phyloP scores from a whole-genome alignment of 352 stramenopile species.

The Plasmopara muralis region DNA sequence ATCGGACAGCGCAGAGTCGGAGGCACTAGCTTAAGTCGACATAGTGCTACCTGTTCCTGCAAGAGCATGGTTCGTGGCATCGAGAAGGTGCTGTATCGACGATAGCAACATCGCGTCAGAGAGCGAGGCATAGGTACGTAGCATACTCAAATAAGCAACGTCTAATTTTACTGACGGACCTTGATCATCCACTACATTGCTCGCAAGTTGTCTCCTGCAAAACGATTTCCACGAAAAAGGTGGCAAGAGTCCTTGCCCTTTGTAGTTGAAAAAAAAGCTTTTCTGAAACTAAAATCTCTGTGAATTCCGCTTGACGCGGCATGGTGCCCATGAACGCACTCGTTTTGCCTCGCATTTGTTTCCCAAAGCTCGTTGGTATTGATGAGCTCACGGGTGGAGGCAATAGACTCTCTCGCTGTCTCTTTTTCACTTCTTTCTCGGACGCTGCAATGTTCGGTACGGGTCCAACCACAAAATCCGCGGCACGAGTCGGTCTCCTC shows the following conservation, averaged over 20 bases:
- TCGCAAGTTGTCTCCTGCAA: conserved; percentile 1
- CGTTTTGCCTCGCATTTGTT: conserved; percentile 29
- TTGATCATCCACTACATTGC: conserved; percentile 7
- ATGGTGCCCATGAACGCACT: conserved; percentile 56
- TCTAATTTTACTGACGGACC: neutral
- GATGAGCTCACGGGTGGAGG: conserved; percentile 9
- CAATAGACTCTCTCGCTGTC: neutral
- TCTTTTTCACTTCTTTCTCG: conserved; percentile 4
- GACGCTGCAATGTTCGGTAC: conserved; percentile 10
- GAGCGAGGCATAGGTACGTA: conserved; percentile 8
- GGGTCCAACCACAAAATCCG: conserved; percentile 57
- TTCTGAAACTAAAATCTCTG: conserved; percentile 43
- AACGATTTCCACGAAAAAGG: conserved; percentile 11
- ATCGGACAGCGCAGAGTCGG: conserved; percentile 5
- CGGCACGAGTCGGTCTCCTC: conserved; percentile 63
- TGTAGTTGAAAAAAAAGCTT: conserved; percentile 43
- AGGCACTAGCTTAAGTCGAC: conserved; percentile 4
- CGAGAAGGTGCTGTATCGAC: conserved; percentile 37
- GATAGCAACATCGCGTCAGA: conserved; percentile 47
- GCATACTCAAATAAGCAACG: neutral
- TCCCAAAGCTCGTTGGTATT: conserved; percentile 16
- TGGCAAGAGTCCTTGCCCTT: conserved; percentile 14
- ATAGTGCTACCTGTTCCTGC: conserved; percentile 10
- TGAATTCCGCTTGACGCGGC: conserved; percentile 45
- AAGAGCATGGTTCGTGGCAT: conserved; percentile 12